Conservation (phyloP, 2,329 filamentous ascomycete genomes). For the Pyricularia sp. region DNA sequence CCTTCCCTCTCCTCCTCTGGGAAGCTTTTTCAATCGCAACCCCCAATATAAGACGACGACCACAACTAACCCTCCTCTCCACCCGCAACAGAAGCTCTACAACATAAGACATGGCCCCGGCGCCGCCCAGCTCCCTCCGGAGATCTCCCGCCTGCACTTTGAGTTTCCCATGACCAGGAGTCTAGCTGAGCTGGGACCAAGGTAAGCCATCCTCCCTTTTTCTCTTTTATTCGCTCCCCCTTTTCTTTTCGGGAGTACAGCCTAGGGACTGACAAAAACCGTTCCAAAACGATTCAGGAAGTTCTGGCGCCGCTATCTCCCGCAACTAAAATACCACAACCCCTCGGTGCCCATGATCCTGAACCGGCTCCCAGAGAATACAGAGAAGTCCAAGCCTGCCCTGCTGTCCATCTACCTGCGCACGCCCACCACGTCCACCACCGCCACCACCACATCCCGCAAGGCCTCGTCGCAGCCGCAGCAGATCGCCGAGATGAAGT, state of each 20-base stretch:
- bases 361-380: constrained; percentile 43
- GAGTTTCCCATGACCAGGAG: constrained; percentile 55
- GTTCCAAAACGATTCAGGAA: no score
- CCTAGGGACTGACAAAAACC: no score
- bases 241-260: no score
- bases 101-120: constrained; percentile 72
- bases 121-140: constrained; percentile 68
- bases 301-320: constrained; percentile 80
- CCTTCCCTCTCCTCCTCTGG: not conserved
- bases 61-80: not conserved
- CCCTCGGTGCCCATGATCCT: constrained; percentile 76
- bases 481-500: not conserved
- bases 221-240: not conserved
- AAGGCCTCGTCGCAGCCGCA: constrained; percentile 12
- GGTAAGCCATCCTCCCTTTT: constrained; percentile 34
- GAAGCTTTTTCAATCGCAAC: not conserved
- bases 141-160: constrained; percentile 67
- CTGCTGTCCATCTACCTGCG: constrained; percentile 58
- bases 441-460: not conserved
- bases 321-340: constrained; percentile 90
- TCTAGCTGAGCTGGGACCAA: constrained; percentile 63
- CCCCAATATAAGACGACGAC: not conserved
- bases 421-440: constrained; percentile 8
- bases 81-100: constrained; percentile 46
- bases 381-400: constrained; percentile 44